phyloP scores from a whole-genome alignment of 352 stramenopile species.

The Pythium aquatile region DNA sequence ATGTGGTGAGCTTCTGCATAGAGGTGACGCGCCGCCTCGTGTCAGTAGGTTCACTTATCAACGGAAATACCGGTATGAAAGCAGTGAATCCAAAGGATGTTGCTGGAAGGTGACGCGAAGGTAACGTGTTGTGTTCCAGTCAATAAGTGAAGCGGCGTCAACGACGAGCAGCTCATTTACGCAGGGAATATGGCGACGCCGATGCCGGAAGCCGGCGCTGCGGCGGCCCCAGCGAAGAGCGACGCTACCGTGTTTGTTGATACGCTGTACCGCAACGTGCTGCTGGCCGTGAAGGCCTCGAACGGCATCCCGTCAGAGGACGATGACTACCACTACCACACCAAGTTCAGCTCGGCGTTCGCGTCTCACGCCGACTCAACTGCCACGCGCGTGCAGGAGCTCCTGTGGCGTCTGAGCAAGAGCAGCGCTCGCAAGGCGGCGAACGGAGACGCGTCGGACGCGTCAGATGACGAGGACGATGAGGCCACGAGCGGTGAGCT shows the following conservation, averaged over 20 bases:
- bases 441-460: constrained; percentile 24
- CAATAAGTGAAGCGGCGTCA: constrained; percentile 16
- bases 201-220: neutral
- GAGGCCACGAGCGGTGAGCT: constrained; percentile 40
- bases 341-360: constrained; percentile 70
- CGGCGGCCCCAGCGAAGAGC: constrained; percentile 22
- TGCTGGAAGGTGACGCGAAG: constrained; percentile 22
- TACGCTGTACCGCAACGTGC: constrained; percentile 70
- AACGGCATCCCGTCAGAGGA: constrained; percentile 77
- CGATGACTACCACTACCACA: constrained; percentile 84
- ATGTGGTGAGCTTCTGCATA: constrained; percentile 9
- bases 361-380: constrained; percentile 33
- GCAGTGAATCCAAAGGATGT: neutral
- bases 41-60: constrained; percentile 1
- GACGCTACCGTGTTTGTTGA: constrained; percentile 44
- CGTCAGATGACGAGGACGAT: constrained; percentile 48
- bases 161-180: constrained; percentile 2
- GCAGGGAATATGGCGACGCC: constrained; percentile 10
- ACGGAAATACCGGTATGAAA: constrained; percentile 17
- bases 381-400: constrained; percentile 42
- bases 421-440: constrained; percentile 9
- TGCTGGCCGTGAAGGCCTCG: constrained; percentile 78
- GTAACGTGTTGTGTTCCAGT: constrained; percentile 27
- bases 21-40: neutral
- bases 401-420: constrained; percentile 47